phyloP scores from a whole-genome alignment of 768 basidiomycete genomes.

The Phylloporus sp. region DNA sequence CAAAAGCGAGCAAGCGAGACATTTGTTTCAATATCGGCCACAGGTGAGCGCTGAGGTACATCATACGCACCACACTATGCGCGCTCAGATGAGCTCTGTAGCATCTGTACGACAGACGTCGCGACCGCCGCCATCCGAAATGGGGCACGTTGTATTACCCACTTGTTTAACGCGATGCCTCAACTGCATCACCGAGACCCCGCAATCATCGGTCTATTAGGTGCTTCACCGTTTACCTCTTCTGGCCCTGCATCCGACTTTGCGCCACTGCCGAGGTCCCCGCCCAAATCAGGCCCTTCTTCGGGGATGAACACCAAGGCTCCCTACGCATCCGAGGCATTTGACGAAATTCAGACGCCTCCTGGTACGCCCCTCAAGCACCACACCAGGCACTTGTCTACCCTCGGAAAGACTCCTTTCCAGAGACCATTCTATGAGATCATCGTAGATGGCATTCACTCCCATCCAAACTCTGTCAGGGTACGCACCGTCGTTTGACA shows the following conservation, averaged over 20 bases:
- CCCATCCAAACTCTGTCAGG: constrained; percentile 85
- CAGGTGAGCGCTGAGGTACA: constrained; percentile 60
- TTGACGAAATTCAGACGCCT: constrained; percentile 55
- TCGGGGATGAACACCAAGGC: constrained; percentile 13
- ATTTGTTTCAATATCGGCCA: constrained; percentile 86
- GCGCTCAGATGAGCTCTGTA: constrained; percentile 24
- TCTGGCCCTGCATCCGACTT: constrained; percentile 35
- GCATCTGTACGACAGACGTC: constrained; percentile 69
- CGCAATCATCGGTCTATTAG: constrained; percentile 84
- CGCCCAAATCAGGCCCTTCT: constrained; percentile 9
- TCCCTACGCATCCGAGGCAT: constrained; percentile 52
- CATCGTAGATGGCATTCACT: constrained; percentile 90
- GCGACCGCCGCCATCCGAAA: constrained; percentile 66
- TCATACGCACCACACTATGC: not conserved
- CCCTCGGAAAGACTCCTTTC: constrained; percentile 45
- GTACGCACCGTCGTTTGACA: constrained; percentile 40
- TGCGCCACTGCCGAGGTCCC: constrained; percentile 19
- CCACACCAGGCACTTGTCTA: constrained; percentile 27
- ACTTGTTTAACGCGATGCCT: constrained; percentile 93
- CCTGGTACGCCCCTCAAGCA: constrained; percentile 45
- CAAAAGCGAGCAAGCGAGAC: constrained; percentile 56
- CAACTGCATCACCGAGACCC: constrained; percentile 88
- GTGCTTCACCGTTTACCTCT: constrained; percentile 64
- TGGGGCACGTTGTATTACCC: constrained; percentile 85
- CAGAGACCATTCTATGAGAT: constrained; percentile 81